A percentile compares a stretch with the other conserved stretches of the same genome.
phyloP scores from a whole-genome alignment of 2,329 filamentous ascomycete species.

The Fusarium sp. region DNA sequence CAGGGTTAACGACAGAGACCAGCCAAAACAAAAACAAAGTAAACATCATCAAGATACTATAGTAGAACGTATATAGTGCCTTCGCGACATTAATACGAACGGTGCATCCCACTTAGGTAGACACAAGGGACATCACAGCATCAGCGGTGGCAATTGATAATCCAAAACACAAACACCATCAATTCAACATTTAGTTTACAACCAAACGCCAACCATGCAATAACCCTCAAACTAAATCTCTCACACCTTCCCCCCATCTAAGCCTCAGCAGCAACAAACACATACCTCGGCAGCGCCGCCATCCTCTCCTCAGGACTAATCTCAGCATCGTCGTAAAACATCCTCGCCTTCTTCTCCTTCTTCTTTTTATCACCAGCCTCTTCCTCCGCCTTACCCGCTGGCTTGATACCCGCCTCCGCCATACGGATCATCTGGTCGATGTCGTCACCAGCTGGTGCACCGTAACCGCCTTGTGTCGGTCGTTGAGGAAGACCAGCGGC shows the following conservation, averaged over 20 bases:
- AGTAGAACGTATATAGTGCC: too few relatives aligned
- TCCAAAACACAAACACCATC: slow-evolving; percentile 32
- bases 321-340: slow-evolving; percentile 85
- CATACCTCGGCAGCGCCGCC: slow-evolving; percentile 81
- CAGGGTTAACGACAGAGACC: not conserved
- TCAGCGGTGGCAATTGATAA: not conserved
- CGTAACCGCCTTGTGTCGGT: slow-evolving; percentile 51
- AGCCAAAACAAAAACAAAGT: not conserved
- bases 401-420: slow-evolving; percentile 70
- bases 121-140: not conserved
- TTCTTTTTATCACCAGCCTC: slow-evolving; percentile 67
- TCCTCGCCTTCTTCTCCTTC: slow-evolving; percentile 75
- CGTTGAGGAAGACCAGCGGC: slow-evolving; percentile 58
- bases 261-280: slow-evolving; percentile 56
- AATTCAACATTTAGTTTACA: slow-evolving; percentile 43
- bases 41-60: not conserved
- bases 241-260: slow-evolving; percentile 8
- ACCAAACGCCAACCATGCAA: slow-evolving; percentile 44
- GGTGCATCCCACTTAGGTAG: too few relatives aligned
- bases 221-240: not conserved
- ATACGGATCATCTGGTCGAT: slow-evolving; percentile 74
- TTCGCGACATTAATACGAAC: not conserved
- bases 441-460: slow-evolving; percentile 61
- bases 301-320: slow-evolving; percentile 91
- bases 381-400: slow-evolving; percentile 54